These are phyloP conservation scores for Verticillium nubilum DNA, from an alignment of 2,329 filamentous ascomycete species.

Conservation along the genomic window DNA sequence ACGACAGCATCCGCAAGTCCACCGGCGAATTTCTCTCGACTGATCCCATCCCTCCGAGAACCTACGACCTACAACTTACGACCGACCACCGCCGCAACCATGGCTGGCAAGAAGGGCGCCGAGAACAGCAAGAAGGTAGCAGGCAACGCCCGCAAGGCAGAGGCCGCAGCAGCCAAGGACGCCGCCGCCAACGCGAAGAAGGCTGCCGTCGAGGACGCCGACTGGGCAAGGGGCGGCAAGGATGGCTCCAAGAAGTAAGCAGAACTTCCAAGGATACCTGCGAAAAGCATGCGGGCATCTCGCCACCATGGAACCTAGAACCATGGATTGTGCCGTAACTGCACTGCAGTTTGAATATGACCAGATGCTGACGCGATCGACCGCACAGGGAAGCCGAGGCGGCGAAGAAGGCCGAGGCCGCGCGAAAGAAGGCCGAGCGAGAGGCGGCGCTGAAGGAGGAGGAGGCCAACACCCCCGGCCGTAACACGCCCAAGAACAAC, in stretches of 20 bases:
- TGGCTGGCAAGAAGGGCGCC: constrained; percentile 68
- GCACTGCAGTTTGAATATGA: too few species aligned
- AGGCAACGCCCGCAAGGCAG: constrained; percentile 89
- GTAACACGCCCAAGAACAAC: constrained; percentile 59
- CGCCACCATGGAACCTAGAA: too few species aligned
- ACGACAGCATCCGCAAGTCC: not conserved
- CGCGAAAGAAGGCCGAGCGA: constrained; percentile 87
- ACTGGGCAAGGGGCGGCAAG: constrained; percentile 87
- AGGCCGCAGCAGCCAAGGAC: constrained; percentile 75
- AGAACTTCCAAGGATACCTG: not conserved
- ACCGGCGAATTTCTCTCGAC: not conserved
- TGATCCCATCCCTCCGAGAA: not conserved
- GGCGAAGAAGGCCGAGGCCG: constrained; percentile 74
- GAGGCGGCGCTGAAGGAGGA: constrained; percentile 80
- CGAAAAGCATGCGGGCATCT: not conserved
- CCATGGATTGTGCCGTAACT: too few species aligned
- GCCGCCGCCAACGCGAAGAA: constrained; percentile 63
- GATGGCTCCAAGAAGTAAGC: constrained; percentile 78
- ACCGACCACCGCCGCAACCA: constrained; percentile 23
- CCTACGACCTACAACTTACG: not conserved
- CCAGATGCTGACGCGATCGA: not conserved
- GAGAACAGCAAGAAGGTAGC: constrained; percentile 86
- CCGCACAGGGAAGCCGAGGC: constrained; percentile 71
- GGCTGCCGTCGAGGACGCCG: constrained; percentile 61
- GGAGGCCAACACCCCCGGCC: constrained; percentile 58